A percentile compares a stretch with the other conserved stretches of the same genome.
Evolutionary conservation across 2,329 filamentous ascomycete genomes (phyloP).

Genomic region (Hyphodiscus sp.): DNA sequence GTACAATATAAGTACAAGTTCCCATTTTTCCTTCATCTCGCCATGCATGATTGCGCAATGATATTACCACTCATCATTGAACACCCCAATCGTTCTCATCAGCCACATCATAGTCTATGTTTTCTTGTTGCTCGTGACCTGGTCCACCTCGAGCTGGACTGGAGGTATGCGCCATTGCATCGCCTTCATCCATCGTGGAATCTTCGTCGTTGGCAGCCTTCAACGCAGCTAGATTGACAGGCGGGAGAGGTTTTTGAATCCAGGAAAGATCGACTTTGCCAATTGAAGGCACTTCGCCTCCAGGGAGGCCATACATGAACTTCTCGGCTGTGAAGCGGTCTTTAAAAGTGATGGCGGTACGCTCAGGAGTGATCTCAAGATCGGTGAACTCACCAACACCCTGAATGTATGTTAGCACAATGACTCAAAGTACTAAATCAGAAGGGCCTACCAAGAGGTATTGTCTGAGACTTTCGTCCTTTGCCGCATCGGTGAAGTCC

Average conservation of each 20-base stretch:
- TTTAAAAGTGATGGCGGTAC: slow-evolving; percentile 55
- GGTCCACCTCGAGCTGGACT: slow-evolving; percentile 11
- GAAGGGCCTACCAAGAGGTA: slow-evolving; percentile 56
- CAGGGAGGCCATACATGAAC: slow-evolving; percentile 53
- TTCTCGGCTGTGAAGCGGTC: slow-evolving; percentile 67
- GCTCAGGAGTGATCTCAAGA: slow-evolving; percentile 41
- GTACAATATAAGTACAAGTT: neutral
- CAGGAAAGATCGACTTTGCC: slow-evolving; percentile 61
- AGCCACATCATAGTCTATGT: slow-evolving; percentile 36
- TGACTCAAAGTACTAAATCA: neutral
- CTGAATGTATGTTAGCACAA: slow-evolving; percentile 30
- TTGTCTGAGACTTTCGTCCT: slow-evolving; percentile 64
- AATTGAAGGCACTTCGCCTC: slow-evolving; percentile 54
- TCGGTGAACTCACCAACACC: slow-evolving; percentile 57
- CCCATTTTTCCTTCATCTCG: neutral
- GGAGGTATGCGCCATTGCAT: slow-evolving; percentile 23
- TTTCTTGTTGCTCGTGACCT: slow-evolving; percentile 16
- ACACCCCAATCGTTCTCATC: slow-evolving; percentile 33
- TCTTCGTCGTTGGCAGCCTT: slow-evolving; percentile 15
- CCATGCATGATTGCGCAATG: neutral
- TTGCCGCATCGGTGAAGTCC: slow-evolving; percentile 53
- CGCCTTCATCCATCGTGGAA: slow-evolving; percentile 25
- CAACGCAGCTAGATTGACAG: slow-evolving; percentile 12
- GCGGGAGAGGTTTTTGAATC: slow-evolving; percentile 35
- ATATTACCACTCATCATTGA: neutral